Evolutionary conservation across 2,329 filamentous ascomycete species (phyloP).

Genomic region (Graphilbum ipis-grandicollis): DNA sequence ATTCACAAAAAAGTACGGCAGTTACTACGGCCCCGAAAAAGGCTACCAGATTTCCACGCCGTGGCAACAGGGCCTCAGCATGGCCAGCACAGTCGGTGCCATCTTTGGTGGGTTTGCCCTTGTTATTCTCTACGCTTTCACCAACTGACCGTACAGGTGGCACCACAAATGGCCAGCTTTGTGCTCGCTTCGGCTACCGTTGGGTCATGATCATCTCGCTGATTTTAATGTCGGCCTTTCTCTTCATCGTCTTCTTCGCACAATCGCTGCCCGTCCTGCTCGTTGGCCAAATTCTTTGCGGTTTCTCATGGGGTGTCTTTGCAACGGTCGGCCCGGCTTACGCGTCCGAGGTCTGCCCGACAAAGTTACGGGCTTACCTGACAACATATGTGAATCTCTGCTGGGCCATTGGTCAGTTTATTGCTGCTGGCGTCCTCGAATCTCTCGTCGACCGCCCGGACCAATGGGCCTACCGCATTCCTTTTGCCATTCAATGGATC

Average conservation of each 20-base stretch:
- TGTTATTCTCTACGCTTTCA: too few relatives aligned
- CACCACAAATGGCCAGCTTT: constrained; percentile 25
- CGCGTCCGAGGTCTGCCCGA: constrained; percentile 24
- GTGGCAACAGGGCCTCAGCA: constrained; percentile 40
- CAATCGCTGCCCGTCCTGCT: constrained; percentile 27
- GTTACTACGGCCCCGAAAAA: neutral
- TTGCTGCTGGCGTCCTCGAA: constrained; percentile 12
- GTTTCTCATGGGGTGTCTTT: constrained; percentile 26
- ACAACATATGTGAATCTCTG: constrained; percentile 27
- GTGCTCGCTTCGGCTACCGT: constrained; percentile 32
- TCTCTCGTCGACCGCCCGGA: constrained; percentile 9
- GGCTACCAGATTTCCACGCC: constrained; percentile 16
- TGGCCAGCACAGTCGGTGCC: constrained; percentile 31
- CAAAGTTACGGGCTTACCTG: constrained; percentile 23
- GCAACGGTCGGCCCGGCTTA: constrained; percentile 25
- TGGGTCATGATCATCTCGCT: constrained; percentile 30
- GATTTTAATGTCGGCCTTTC: constrained; percentile 26
- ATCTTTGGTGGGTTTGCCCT: constrained; percentile 34
- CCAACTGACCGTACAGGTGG: too few relatives aligned
- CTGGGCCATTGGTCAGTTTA: constrained; percentile 18
- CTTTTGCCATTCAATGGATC: constrained; percentile 24
- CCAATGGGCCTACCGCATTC: constrained; percentile 15
- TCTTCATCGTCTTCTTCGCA: constrained; percentile 37
- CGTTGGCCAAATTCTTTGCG: constrained; percentile 26
- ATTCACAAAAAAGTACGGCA: constrained; percentile 13